Evolutionary conservation across 2,329 filamentous ascomycete genomes (phyloP), one percentile per base, ranked within the genome.

Genomic region (Pseudogymnoascus sp.): DNA sequence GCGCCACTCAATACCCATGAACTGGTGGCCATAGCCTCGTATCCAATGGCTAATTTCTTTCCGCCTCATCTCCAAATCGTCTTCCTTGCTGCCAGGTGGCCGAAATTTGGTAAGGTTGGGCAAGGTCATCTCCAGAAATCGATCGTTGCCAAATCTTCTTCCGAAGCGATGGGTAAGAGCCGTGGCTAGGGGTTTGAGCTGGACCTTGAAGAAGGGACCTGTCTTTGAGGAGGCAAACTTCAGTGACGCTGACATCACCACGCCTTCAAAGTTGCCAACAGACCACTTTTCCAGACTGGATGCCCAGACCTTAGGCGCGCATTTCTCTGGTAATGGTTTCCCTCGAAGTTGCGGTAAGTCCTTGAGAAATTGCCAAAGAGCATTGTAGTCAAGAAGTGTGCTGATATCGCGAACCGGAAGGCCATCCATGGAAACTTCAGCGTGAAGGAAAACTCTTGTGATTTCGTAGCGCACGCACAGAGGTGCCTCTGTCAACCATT

Each of bases 111-210:
- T 73, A 0, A 78, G 74, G 0, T 76, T 76, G 0, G 84, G 84
- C 4, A 86, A 74, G 4, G 78, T 70, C 0, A 88, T 64, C 62
- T 87, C 82, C 1, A 88, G 65, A 53, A 86, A 86, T 0, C 85
- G 78, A 66, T 88, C 84, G 0, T 79, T 72, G 0, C 85, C 84
- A 66, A 85, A 86, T 4, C 79, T 79, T 11, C 85, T 79, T 18
- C 75, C 74, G 0, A 87, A 71, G 1, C 85, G 80, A 70, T 84
- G 78, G 0, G 80, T 75, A 2, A 76, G 69, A 25, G 84, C 81
- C 1, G 85, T 69, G 8, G 73, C 75, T 1, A 86, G 68, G 0
- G 82, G 79, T 1, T 78, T 74, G 8, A 87, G 75, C 4, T 75
- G 75, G 4, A 86, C 68, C 0, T 69, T 65, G 64, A 84, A 83